Evolutionary conservation across 495 filamentous ascomycete species (phyloP), one percentile per base, ranked within the genome.

Genomic region (Podospora australis): DNA sequence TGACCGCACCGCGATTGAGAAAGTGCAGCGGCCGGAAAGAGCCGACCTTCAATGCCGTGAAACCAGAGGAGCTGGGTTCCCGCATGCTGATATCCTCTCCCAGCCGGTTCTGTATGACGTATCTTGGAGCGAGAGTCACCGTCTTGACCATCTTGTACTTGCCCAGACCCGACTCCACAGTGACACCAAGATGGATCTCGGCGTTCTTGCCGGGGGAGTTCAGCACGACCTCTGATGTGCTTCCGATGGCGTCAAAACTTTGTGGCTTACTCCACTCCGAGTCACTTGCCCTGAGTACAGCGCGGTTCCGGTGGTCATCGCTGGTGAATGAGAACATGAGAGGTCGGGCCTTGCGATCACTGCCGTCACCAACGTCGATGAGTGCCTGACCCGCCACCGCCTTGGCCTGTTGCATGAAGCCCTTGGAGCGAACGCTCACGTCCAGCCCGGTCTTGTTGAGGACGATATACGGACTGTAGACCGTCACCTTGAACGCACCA

Each of bases 61-160:
- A 74, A 44, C 86, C 83, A 0, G 89, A 88, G 6, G 94, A 97
- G 17, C 78, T 78, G 13, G 91, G 88, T 58, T 97, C 94, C 30
- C 92, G 80, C 19, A 96, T 83, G 54, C 88, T 79, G 51, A 98
- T 76, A 43, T 91, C 86, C 64, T 98, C 90, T 30, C 75, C 79
- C 19, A 95, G 76, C 63, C 87, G 90, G 68, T 94, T 97, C 67
- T 96, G 94, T 58, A 98, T 69, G 39, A 98, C 82, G 63, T 96
- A 98, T 26, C 92, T 81, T 19, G 92, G 92, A 2, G 90, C 80
- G n/a, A 97, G 74, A 2, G 90, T 96, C 21, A 97, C 85, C 10
- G 95, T 84, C 67, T 95, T 96, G 22, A 87, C 90, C 69, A 97
- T 67, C 57, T 96, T 96, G 73, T 97, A 97, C 72, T 97, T 98